phyloP scores from a whole-genome alignment of 2,329 filamentous ascomycete species.

The Drechslera avenae region DNA sequence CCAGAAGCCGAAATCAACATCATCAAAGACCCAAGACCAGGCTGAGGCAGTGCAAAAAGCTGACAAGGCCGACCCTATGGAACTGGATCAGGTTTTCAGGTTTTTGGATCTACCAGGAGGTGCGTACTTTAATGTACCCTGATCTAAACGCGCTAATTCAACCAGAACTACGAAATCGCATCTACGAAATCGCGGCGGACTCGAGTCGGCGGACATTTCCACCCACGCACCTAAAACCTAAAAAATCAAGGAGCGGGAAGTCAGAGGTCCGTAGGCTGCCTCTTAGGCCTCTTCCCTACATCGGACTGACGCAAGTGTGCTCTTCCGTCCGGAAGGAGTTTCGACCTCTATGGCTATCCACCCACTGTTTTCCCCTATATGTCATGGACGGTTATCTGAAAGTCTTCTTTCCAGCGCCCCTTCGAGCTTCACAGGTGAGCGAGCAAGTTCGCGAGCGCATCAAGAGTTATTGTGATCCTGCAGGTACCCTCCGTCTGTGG shows the following conservation, averaged over 20 bases:
- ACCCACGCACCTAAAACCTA: constrained; percentile 8
- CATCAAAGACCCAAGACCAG: background rate
- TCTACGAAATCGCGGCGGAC: constrained; percentile 27
- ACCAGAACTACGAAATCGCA: constrained; percentile 33
- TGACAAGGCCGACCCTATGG: background rate
- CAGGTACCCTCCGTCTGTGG: constrained; percentile 18
- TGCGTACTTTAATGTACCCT: background rate
- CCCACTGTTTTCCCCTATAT: constrained; percentile 25
- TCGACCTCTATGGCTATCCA: constrained; percentile 30
- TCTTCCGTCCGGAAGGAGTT: constrained; percentile 33
- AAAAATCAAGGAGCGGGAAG: background rate
- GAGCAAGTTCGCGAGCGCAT: constrained; percentile 4
- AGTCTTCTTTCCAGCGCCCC: constrained; percentile 22
- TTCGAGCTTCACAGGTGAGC: background rate
- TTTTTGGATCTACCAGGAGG: constrained; percentile 35
- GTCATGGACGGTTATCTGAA: constrained; percentile 25
- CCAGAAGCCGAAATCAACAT: background rate
- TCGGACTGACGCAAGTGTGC: constrained; percentile 29
- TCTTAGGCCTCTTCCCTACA: constrained; percentile 20
- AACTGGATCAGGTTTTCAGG: constrained; percentile 11
- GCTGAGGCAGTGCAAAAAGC: background rate
- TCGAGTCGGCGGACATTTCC: constrained; percentile 21
- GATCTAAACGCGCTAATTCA: background rate
- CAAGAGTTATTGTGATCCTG: constrained; percentile 6
- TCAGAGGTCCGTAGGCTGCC: background rate